These are phyloP conservation scores for Ramaria sp. DNA, from an alignment of 768 basidiomycete species.

Conservation along the genomic window DNA sequence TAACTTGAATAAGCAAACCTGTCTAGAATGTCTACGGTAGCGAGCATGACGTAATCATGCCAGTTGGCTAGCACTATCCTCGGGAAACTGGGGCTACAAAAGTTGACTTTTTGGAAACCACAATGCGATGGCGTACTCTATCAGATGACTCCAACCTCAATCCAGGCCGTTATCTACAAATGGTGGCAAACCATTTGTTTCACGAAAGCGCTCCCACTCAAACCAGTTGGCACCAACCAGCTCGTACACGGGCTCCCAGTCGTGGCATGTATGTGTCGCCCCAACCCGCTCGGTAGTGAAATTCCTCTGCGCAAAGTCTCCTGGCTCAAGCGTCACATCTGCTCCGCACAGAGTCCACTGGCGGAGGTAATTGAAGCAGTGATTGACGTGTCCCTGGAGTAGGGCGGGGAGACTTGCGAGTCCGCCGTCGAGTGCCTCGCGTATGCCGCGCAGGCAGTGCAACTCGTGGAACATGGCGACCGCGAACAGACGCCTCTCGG, in stretches of 20 bases:
- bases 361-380: constrained; percentile 41
- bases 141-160: no score
- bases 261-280: constrained; percentile 30
- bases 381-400: constrained; percentile 20
- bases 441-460: constrained; percentile 25
- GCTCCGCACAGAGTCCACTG: constrained; percentile 35
- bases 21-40: no score
- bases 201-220: constrained; percentile 15
- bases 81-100: no score
- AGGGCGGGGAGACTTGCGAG: background rate
- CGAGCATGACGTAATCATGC: no score
- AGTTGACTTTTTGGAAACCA: no score
- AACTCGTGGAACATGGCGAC: constrained; percentile 29
- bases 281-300: constrained; percentile 26
- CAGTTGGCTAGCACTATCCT: no score
- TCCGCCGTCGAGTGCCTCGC: constrained; percentile 10
- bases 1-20: no score
- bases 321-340: constrained; percentile 39
- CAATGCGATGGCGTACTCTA: no score
- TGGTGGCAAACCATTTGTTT: background rate
- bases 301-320: constrained; percentile 26
- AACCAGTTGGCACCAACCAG: constrained; percentile 25
- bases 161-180: background rate
- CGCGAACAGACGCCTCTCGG: constrained; percentile 22
- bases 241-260: constrained; percentile 29